These are phyloP conservation scores for Cryphonectria carpinicola DNA, from an alignment of 2,329 filamentous ascomycete genomes.

Conservation along the genomic window DNA sequence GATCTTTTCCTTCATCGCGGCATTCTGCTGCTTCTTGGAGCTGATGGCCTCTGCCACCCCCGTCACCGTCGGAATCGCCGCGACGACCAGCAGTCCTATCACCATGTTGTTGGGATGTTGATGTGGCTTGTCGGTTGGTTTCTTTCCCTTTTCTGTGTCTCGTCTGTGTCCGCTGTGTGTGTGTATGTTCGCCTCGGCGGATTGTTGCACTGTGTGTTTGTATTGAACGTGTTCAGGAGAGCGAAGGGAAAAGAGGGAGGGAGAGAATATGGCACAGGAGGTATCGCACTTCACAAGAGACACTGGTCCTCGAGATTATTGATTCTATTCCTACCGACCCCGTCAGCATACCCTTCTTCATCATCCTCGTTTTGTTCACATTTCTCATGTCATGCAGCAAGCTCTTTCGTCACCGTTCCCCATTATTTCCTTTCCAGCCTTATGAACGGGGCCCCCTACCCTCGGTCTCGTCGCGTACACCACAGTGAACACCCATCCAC, in stretches of 20 bases:
- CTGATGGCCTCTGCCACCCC: conserved; percentile 60
- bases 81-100: conserved; percentile 55
- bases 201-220: conserved; percentile 11
- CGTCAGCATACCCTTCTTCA: neutral
- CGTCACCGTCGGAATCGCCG: conserved; percentile 59
- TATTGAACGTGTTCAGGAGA: conserved; percentile 3
- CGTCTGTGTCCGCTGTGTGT: neutral
- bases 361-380: neutral
- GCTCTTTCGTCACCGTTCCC: conserved; percentile 23
- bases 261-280: neutral
- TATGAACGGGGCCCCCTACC: neutral
- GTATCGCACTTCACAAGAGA: conserved; percentile 7
- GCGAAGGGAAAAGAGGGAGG: neutral
- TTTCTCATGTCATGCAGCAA: neutral
- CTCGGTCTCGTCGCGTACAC: neutral
- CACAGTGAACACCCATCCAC: neutral
- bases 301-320: conserved; percentile 11
- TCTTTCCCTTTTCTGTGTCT: neutral
- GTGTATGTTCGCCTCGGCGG: neutral
- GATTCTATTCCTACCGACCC: conserved; percentile 21
- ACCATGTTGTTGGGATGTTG: conserved; percentile 42
- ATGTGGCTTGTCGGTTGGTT: conserved; percentile 4
- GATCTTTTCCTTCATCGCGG: conserved; percentile 56
- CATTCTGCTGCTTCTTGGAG: conserved; percentile 59
- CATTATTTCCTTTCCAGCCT: conserved; percentile 9